Conservation (phyloP, 371 early-diverging fungal species). For the Basidiobolus heterosporus region DNA sequence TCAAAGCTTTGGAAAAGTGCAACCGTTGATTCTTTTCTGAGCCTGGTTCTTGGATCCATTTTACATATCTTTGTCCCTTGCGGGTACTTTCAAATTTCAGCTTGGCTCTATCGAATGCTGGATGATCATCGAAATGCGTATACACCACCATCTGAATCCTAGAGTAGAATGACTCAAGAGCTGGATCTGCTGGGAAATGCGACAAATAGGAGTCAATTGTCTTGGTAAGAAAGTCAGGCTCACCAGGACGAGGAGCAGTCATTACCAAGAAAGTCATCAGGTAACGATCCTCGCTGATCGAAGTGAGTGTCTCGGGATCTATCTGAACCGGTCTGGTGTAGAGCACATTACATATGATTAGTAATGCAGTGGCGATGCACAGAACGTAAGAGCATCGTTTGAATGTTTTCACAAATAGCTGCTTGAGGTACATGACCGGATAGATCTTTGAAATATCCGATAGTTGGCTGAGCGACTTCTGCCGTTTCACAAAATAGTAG, state of each 20-base stretch:
- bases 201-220: slow-evolving; percentile 30
- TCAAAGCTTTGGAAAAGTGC: slow-evolving; percentile 34
- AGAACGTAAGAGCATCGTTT: too few species aligned
- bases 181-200: slow-evolving; percentile 27
- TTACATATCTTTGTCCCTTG: slow-evolving; percentile 30
- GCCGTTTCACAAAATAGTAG: background rate
- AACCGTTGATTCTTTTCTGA: slow-evolving; percentile 26
- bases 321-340: slow-evolving; percentile 19
- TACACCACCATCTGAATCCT: slow-evolving; percentile 35
- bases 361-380: slow-evolving; percentile 12
- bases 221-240: slow-evolving; percentile 25
- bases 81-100: slow-evolving; percentile 16
- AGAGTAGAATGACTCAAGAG: slow-evolving; percentile 21
- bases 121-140: slow-evolving; percentile 35
- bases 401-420: too few species aligned
- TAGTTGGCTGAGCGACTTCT: slow-evolving; percentile 8
- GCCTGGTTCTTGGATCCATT: slow-evolving; percentile 32
- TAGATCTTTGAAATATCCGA: slow-evolving; percentile 10
- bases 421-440: too few species aligned
- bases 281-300: slow-evolving; percentile 14
- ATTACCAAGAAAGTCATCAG: slow-evolving; percentile 34
- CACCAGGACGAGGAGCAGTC: slow-evolving; percentile 36
- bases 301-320: slow-evolving; percentile 15
- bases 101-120: slow-evolving; percentile 24
- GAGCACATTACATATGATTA: slow-evolving; percentile 20